Percentiles rank a stretch among this genome's conserved stretches.
Conservation (phyloP, 305 asterid genomes). For the Fraxinus greggii region DNA sequence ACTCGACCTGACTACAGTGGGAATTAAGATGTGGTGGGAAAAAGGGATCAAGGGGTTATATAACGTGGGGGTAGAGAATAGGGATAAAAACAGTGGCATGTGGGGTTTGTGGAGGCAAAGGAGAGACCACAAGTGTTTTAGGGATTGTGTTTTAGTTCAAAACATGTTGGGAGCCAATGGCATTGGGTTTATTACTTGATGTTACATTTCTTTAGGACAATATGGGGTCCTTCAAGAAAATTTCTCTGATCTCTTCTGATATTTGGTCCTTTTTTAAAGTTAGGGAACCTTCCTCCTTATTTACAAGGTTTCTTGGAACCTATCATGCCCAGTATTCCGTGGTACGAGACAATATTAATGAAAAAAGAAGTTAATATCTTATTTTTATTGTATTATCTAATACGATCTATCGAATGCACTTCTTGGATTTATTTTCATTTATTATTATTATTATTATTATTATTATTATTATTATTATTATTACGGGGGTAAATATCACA, state of each 20-base stretch:
- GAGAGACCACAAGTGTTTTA: conserved; percentile 27
- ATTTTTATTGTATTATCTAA: too few relatives aligned
- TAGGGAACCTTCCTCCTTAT: not conserved
- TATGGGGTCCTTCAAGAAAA: conserved; percentile 22
- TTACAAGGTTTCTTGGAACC: not conserved
- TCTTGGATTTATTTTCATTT: too few relatives aligned
- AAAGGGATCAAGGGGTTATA: not conserved
- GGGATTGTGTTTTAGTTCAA: conserved; percentile 25
- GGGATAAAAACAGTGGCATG: conserved; percentile 30
- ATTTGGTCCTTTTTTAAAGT: not conserved
- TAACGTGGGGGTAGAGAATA: not conserved
- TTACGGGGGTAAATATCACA: not conserved
- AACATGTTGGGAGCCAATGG: conserved; percentile 35
- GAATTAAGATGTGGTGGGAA: not conserved
- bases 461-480: too few relatives aligned
- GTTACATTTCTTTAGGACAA: conserved; percentile 32
- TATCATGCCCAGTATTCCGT: not conserved
- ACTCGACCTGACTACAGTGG: not conserved
- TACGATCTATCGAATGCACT: not conserved
- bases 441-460: too few relatives aligned
- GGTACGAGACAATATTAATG: not conserved
- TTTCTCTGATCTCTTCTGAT: not conserved
- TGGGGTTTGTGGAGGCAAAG: conserved; percentile 43
- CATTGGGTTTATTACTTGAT: conserved; percentile 22
- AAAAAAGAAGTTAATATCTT: too few relatives aligned